Conservation (phyloP, 805 yeast genomes). For the Pichia cabralensis region DNA sequence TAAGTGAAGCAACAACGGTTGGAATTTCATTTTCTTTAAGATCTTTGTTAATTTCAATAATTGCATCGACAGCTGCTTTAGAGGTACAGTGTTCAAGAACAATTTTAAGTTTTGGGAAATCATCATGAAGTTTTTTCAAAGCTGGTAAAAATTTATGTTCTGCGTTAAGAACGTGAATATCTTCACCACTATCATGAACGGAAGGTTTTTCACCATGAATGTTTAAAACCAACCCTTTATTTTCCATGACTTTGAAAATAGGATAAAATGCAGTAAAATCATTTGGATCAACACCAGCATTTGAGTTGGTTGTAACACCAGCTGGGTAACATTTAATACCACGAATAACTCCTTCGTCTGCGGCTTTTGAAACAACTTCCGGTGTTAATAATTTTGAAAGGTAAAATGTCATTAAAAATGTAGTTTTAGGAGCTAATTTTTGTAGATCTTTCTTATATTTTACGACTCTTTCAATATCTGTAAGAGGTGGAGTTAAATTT, state of each 20-base stretch:
- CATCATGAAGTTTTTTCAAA: constrained; percentile 59
- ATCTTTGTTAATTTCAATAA: constrained; percentile 53
- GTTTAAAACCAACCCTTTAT: constrained; percentile 67
- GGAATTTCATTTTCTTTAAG: constrained; percentile 25
- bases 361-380: constrained; percentile 73
- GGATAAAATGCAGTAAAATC: constrained; percentile 87
- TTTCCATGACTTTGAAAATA: constrained; percentile 80
- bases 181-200: constrained; percentile 38
- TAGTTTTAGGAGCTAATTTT: constrained; percentile 65
- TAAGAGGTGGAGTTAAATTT: constrained; percentile 85
- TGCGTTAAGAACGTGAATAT: constrained; percentile 86
- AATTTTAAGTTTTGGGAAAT: constrained; percentile 80
- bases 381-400: constrained; percentile 75
- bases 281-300: constrained; percentile 86
- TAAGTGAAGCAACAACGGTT: constrained; percentile 82
- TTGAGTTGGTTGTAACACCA: constrained; percentile 96
- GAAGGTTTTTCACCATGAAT: constrained; percentile 95
- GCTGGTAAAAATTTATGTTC: constrained; percentile 92
- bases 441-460: constrained; percentile 60
- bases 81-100: constrained; percentile 95
- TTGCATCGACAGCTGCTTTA: constrained; percentile 72
- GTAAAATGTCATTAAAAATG: constrained; percentile 86
- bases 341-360: constrained; percentile 50
- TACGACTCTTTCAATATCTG: constrained; percentile 60
- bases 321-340: constrained; percentile 98